These are phyloP conservation scores for Vaccinium myrtillus DNA, from an alignment of 148 eudicot genomes.

Conservation along the genomic window DNA sequence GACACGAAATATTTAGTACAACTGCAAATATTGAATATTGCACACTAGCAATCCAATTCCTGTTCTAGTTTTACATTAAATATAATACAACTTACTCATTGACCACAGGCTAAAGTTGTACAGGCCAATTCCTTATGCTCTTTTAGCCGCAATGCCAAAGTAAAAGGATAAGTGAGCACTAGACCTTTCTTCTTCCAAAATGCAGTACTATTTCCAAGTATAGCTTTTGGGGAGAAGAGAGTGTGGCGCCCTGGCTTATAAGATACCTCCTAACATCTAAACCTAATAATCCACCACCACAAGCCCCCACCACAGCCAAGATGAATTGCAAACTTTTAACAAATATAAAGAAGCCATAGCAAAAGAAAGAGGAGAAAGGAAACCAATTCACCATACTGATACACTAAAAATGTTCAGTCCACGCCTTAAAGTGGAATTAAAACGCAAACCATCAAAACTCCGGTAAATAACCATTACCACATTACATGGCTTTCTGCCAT, in stretches of 20 bases:
- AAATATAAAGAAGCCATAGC: not conserved
- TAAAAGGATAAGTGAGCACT: not conserved
- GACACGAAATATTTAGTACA: too few relatives aligned
- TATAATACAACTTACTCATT: not conserved
- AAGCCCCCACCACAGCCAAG: not conserved
- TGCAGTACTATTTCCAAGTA: not conserved
- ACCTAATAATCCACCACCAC: not conserved
- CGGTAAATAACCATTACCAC: not conserved
- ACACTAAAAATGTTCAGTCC: not conserved
- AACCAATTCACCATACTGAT: not conserved
- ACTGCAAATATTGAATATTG: not conserved
- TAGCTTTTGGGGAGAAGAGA: not conserved
- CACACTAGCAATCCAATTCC: not conserved
- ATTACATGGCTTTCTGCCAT: not conserved
- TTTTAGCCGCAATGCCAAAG: not conserved
- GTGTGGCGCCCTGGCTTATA: not conserved
- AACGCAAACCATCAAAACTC: not conserved
- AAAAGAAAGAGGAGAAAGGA: not conserved
- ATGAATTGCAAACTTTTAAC: not conserved
- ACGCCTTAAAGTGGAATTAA: not conserved
- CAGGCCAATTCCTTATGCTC: not conserved
- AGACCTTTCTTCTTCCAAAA: constrained; percentile 2
- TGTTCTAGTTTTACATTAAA: not conserved
- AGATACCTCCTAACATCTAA: constrained; percentile 5
- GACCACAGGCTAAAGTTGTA: not conserved